phyloP scores from a whole-genome alignment of 2,329 filamentous ascomycete species.

The Neofusicoccum laricinum region DNA sequence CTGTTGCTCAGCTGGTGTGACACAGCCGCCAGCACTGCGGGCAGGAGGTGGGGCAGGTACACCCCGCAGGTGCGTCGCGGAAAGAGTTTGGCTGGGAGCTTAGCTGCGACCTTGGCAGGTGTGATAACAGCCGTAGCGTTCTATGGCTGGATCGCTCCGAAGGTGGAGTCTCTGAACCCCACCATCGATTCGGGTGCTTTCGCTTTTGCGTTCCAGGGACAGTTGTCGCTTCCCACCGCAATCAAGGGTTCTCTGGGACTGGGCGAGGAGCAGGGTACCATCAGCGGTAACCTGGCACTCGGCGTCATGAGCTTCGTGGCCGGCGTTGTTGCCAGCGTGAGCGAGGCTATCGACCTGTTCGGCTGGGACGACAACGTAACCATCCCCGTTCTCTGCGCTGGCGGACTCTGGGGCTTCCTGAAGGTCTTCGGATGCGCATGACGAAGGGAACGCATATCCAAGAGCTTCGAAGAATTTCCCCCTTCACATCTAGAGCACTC shows the following conservation, averaged over 20 bases:
- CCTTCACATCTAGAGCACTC: background rate
- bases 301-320: conserved; percentile 80
- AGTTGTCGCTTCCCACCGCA: conserved; percentile 64
- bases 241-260: conserved; percentile 62
- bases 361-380: conserved; percentile 97
- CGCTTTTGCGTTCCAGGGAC: conserved; percentile 78
- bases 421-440: conserved; percentile 66
- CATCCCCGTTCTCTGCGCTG: conserved; percentile 85
- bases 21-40: conserved; percentile 92
- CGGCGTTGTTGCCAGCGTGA: conserved; percentile 82
- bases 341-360: conserved; percentile 87
- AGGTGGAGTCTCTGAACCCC: conserved; percentile 23
- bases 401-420: conserved; percentile 88
- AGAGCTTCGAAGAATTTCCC: too few species aligned
- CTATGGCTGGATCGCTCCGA: conserved; percentile 80
- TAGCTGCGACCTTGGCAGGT: conserved; percentile 80
- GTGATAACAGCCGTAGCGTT: conserved; percentile 80
- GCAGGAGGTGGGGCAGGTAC: conserved; percentile 82
- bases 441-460: background rate
- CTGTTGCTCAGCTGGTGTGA: conserved; percentile 96
- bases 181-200: conserved; percentile 43
- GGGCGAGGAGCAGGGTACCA: conserved; percentile 55
- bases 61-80: conserved; percentile 80
- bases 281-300: conserved; percentile 71
- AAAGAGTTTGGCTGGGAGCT: conserved; percentile 86